Base-by-base conservation (phyloP, 495 filamentous ascomycete species). In the Penicillium waksmanii region DNA sequence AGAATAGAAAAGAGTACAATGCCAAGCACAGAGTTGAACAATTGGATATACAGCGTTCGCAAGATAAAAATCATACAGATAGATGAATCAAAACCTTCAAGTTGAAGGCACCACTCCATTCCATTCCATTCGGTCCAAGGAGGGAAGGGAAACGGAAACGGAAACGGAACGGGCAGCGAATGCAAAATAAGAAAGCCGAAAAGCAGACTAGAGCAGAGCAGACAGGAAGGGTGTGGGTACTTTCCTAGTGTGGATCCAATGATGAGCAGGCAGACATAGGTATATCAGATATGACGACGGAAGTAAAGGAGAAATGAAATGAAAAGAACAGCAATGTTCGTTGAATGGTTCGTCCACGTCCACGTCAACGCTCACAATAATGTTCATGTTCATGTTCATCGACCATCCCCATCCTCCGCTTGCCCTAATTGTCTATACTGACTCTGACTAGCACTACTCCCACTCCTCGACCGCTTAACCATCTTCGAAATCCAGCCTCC, bases 401-500 rank as follows among this genome's bases (percentile, higher is more conserved):
- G 8, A 12, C 15, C 36, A 12, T 38, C 36, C 3, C 36, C 36
- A 13, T 44, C 70, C 27, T 83, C 80, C 21, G 90, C 89, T 66
- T 92, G 87, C 53, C 83, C 87, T 42, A 92, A 67, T 10, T 80
- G 76, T 63, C 83, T 81, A 75, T 93, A 93, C 34, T 83, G 81
- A 42, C 81, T 85, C 52, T 72, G 68, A 44, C 66, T 77, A 54
- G 73, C 67, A 53, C 74, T 72, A 23, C 77, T 73, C 52, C 78
- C 71, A 23, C 77, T 80, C 55, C 80, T 83, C 51, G 73, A 78
- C 60, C 84, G 76, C 58, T 75, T 83, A 36, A 86, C 78, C 73
- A 89, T 82, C 44, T 82, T 84, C 38, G 84, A 85, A 55, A 89
- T 88, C 87, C 87, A 89, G n/a, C 87, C 87, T 44, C 85, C 84